Conservation (phyloP, 352 stramenopile species). For the Elongisporangium prolatum region DNA sequence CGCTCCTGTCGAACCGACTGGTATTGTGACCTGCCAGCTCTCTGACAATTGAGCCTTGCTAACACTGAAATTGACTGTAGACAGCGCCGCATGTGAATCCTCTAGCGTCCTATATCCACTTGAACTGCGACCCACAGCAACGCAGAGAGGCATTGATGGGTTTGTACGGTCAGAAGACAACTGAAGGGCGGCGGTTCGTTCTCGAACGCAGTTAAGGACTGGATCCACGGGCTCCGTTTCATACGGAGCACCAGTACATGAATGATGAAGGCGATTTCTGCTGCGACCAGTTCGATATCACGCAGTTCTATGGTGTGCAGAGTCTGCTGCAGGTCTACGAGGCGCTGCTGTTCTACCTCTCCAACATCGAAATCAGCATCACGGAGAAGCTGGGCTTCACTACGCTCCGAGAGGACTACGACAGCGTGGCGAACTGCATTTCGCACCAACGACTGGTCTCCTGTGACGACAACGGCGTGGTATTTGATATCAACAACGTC, state of each 20-base stretch:
- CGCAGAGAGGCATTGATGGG: slow-evolving; percentile 19
- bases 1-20: too few relatives aligned
- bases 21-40: too few relatives aligned
- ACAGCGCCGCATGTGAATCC: slow-evolving; percentile 27
- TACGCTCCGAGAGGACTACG: slow-evolving; percentile 38
- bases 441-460: slow-evolving; percentile 29
- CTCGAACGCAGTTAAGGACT: slow-evolving; percentile 18
- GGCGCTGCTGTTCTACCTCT: slow-evolving; percentile 24
- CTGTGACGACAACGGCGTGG: slow-evolving; percentile 5
- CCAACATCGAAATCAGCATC: slow-evolving; percentile 46
- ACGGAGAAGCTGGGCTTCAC: slow-evolving; percentile 37
- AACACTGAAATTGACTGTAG: slow-evolving; percentile 1
- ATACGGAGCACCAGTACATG: slow-evolving; percentile 30
- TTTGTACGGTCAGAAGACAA: slow-evolving; percentile 15
- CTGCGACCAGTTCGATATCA: slow-evolving; percentile 23
- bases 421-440: slow-evolving; percentile 19
- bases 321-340: slow-evolving; percentile 36
- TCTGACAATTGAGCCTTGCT: too few relatives aligned
- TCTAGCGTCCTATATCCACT: slow-evolving; percentile 28
- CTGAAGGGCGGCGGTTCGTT: slow-evolving; percentile 19
- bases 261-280: slow-evolving; percentile 26
- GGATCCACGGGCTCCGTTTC: slow-evolving; percentile 21
- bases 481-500: slow-evolving; percentile 6
- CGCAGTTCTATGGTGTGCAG: slow-evolving; percentile 19
- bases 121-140: slow-evolving; percentile 15